These are phyloP conservation scores for Bromus sterilis DNA, from an alignment of 176 grass and related monocot species.

Conservation along the genomic window DNA sequence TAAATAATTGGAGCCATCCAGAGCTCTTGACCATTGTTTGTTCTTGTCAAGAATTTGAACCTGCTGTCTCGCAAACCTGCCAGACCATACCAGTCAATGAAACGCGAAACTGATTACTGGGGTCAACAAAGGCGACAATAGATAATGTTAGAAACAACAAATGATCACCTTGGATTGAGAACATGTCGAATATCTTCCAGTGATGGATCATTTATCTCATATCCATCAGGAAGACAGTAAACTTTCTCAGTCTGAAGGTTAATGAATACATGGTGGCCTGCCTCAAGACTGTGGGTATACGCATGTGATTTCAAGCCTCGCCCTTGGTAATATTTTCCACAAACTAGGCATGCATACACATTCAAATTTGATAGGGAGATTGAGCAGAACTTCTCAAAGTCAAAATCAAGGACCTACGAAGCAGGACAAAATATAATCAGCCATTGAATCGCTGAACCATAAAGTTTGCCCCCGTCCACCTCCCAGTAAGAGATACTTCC, in stretches of 20 bases:
- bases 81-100: constrained; percentile 17
- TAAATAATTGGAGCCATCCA: constrained; percentile 97
- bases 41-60: constrained; percentile 83
- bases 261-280: constrained; percentile 90
- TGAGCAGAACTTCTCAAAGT: constrained; percentile 98
- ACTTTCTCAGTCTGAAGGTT: constrained; percentile 98
- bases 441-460: not conserved
- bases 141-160: not conserved
- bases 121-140: not conserved
- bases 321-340: constrained; percentile 99
- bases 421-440: not conserved
- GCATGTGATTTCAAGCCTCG: constrained; percentile 97
- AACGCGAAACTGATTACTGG: not conserved
- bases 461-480: not conserved
- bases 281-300: constrained; percentile 97
- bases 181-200: constrained; percentile 93
- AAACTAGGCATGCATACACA: constrained; percentile 94
- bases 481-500: too few species aligned
- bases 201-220: constrained; percentile 90
- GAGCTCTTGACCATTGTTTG: constrained; percentile 98
- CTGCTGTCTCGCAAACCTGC: constrained; percentile 72
- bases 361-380: constrained; percentile 98
- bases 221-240: constrained; percentile 97
- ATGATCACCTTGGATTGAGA: constrained; percentile 81
- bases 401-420: constrained; percentile 95